Percentiles rank a stretch among this genome's conserved stretches.
These are phyloP conservation scores for Fragosphaeria purpurea DNA, from an alignment of 2,329 filamentous ascomycete genomes.

Conservation along the genomic window DNA sequence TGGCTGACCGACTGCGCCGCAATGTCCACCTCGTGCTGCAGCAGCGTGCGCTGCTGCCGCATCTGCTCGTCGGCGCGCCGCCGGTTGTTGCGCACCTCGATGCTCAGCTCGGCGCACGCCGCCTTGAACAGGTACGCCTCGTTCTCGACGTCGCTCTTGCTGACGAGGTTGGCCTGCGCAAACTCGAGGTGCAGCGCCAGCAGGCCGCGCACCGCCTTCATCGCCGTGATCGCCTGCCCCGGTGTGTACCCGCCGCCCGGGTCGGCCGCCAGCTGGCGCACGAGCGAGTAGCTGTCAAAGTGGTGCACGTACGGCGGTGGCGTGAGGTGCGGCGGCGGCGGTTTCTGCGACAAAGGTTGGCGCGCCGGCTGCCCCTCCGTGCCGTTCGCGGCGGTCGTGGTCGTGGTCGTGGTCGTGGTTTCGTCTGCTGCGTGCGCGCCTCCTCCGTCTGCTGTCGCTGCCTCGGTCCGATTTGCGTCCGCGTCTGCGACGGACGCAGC, in stretches of 20 bases:
- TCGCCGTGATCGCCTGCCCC: conserved; percentile 69
- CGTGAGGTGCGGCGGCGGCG: conserved; percentile 53
- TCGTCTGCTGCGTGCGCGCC: neutral
- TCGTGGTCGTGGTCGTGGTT: conserved; percentile 13
- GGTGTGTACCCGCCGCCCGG: conserved; percentile 56
- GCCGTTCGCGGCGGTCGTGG: conserved; percentile 32
- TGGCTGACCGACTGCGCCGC: conserved; percentile 75
- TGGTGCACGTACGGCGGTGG: conserved; percentile 83
- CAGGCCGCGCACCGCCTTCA: conserved; percentile 81
- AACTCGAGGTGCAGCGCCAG: conserved; percentile 71
- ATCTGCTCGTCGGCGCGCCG: conserved; percentile 70
- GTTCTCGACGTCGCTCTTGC: conserved; percentile 89
- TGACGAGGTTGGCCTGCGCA: conserved; percentile 70
- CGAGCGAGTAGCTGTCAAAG: conserved; percentile 88
- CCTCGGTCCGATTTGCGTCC: neutral
- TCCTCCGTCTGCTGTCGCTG: neutral
- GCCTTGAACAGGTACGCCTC: conserved; percentile 90
- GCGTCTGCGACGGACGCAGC: conserved; percentile 1
- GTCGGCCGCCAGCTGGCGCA: conserved; percentile 56
- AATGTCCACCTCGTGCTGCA: conserved; percentile 96
- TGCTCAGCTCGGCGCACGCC: conserved; percentile 82
- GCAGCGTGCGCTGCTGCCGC: conserved; percentile 68
- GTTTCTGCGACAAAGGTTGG: conserved; percentile 18
- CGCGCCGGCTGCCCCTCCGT: conserved; percentile 38
- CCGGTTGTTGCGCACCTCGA: conserved; percentile 72